Conservation (phyloP, 345 rosid genomes). For the Moricandia moricandioides region DNA sequence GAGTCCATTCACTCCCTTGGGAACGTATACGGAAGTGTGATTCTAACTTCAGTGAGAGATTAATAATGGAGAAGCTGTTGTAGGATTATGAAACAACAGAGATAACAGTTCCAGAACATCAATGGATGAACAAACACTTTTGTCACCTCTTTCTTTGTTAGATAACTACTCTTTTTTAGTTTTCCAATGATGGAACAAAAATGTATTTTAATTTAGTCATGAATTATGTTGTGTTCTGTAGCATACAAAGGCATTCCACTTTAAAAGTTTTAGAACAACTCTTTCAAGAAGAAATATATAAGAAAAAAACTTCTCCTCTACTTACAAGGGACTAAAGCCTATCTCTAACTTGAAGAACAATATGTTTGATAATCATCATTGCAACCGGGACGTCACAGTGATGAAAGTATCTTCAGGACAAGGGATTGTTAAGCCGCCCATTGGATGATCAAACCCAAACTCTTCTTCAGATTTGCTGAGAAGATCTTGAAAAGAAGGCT, state of each 20-base stretch:
- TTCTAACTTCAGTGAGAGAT: too few species aligned
- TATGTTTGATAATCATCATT: conserved; percentile 5
- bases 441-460: conserved; percentile 50
- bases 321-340: background rate
- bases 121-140: too few species aligned
- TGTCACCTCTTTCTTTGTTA: too few species aligned
- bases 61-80: too few species aligned
- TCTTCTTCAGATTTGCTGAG: conserved; percentile 52
- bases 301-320: background rate
- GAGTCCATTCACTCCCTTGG: too few species aligned
- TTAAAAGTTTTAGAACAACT: conserved; percentile 1
- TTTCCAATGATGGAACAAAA: too few species aligned
- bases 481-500: conserved; percentile 44
- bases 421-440: conserved; percentile 51
- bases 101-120: too few species aligned
- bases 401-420: conserved; percentile 49
- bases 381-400: conserved; percentile 34
- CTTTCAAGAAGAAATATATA: conserved; percentile 8
- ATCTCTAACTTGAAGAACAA: background rate
- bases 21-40: too few species aligned
- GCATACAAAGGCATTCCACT: background rate
- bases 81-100: too few species aligned
- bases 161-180: too few species aligned
- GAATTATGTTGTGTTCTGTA: background rate
- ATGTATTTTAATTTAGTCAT: too few species aligned